Conservation (phyloP, 345 rosid genomes). For the Camelina hispida region DNA sequence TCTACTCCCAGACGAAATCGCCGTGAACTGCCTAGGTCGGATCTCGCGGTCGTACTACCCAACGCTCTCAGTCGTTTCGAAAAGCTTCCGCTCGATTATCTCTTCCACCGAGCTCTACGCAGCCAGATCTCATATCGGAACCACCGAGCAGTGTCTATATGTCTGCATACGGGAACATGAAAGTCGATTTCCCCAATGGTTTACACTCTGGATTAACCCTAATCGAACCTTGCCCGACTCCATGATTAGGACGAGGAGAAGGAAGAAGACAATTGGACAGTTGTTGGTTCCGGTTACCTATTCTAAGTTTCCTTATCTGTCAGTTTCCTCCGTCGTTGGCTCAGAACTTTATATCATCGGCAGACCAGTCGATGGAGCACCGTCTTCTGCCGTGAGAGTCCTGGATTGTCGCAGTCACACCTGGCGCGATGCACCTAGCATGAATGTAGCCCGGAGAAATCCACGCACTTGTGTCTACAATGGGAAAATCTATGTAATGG, state of each 20-base stretch:
- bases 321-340: not conserved
- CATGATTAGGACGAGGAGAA: no score
- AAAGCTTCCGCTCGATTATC: not conserved
- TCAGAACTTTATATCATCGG: not conserved
- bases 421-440: constrained; percentile 4
- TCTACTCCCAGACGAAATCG: not conserved
- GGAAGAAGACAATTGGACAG: no score
- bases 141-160: not conserved
- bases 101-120: constrained; percentile 11
- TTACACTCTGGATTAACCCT: not conserved
- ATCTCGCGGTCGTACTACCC: constrained; percentile 12
- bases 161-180: not conserved
- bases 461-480: not conserved
- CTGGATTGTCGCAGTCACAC: not conserved
- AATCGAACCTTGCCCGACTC: no score
- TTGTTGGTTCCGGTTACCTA: not conserved
- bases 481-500: not conserved
- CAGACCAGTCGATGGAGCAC: not conserved
- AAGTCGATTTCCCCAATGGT: not conserved
- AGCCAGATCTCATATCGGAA: not conserved
- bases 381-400: not conserved
- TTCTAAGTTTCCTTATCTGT: no score
- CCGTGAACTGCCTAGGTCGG: not conserved
- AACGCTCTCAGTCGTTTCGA: not conserved
- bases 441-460: not conserved